A percentile compares a stretch with the other conserved stretches of the same genome.
Conservation (phyloP, 495 filamentous ascomycete species). For the Trichoderma asperelloides region DNA sequence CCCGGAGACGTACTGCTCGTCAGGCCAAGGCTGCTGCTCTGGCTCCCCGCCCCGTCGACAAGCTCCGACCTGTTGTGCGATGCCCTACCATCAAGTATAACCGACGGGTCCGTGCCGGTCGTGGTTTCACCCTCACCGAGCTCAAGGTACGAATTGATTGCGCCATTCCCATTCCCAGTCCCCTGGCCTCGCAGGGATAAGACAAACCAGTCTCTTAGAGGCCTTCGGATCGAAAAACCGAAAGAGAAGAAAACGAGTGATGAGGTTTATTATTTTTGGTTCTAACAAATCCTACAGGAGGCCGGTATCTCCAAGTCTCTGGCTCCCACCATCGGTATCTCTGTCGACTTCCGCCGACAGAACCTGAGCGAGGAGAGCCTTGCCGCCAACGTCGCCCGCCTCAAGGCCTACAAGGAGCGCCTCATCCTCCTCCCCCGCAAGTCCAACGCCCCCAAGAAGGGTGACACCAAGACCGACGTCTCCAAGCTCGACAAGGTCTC, state of each 20-base stretch:
- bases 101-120: slow-evolving; percentile 90
- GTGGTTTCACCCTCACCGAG: slow-evolving; percentile 94
- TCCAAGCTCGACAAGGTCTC: slow-evolving; percentile 61
- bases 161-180: background rate
- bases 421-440: slow-evolving; percentile 97
- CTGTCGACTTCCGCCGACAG: slow-evolving; percentile 89
- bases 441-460: slow-evolving; percentile 79
- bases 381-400: slow-evolving; percentile 85
- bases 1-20: slow-evolving; percentile 79
- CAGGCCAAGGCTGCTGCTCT: slow-evolving; percentile 84
- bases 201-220: background rate
- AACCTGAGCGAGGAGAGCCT: slow-evolving; percentile 95
- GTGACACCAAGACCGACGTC: slow-evolving; percentile 84
- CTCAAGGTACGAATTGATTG: slow-evolving; percentile 65
- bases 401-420: slow-evolving; percentile 89
- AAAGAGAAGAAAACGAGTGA: background rate
- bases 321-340: slow-evolving; percentile 90
- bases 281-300: slow-evolving; percentile 47
- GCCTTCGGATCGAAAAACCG: slow-evolving; percentile 13
- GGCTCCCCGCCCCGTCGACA: slow-evolving; percentile 94
- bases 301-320: slow-evolving; percentile 92
- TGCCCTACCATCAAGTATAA: slow-evolving; percentile 95
- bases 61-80: slow-evolving; percentile 87
- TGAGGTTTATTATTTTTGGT: slow-evolving; percentile 13
- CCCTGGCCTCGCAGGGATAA: background rate